These are phyloP conservation scores for Aspergillus neoniger DNA, from an alignment of 2,329 filamentous ascomycete species.

Conservation along the genomic window DNA sequence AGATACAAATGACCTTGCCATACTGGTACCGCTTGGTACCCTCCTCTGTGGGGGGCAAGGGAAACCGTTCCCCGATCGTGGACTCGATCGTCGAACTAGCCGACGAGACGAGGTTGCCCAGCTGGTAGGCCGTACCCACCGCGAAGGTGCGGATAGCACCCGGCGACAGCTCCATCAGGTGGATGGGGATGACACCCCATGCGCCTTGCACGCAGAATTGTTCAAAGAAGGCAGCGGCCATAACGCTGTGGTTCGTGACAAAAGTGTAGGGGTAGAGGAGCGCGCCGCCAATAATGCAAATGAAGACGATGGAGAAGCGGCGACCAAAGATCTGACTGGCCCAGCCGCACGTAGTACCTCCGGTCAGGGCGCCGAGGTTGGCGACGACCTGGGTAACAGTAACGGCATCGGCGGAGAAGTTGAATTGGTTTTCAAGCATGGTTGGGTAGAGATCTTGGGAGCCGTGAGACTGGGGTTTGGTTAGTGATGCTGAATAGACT, in stretches of 20 bases:
- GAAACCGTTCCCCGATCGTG: constrained; percentile 72
- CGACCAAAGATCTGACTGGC: constrained; percentile 69
- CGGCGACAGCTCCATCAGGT: constrained; percentile 65
- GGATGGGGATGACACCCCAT: constrained; percentile 73
- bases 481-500: neutral
- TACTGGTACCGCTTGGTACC: constrained; percentile 66
- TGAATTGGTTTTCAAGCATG: constrained; percentile 60
- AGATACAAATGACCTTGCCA: constrained; percentile 83
- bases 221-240: constrained; percentile 81
- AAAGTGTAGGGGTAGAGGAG: constrained; percentile 84
- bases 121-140: constrained; percentile 64
- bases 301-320: constrained; percentile 67
- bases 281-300: constrained; percentile 68
- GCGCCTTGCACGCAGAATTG: constrained; percentile 78
- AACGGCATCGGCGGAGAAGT: constrained; percentile 58
- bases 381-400: constrained; percentile 73
- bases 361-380: constrained; percentile 69
- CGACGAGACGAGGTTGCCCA: constrained; percentile 63
- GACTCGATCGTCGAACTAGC: constrained; percentile 74
- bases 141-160: constrained; percentile 63
- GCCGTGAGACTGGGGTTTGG: constrained; percentile 61
- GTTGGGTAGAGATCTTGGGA: constrained; percentile 67
- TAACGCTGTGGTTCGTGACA: constrained; percentile 61
- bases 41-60: constrained; percentile 59
- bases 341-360: constrained; percentile 69